Conservation (phyloP, 306 rosid species). For the Carpinus viminea region DNA sequence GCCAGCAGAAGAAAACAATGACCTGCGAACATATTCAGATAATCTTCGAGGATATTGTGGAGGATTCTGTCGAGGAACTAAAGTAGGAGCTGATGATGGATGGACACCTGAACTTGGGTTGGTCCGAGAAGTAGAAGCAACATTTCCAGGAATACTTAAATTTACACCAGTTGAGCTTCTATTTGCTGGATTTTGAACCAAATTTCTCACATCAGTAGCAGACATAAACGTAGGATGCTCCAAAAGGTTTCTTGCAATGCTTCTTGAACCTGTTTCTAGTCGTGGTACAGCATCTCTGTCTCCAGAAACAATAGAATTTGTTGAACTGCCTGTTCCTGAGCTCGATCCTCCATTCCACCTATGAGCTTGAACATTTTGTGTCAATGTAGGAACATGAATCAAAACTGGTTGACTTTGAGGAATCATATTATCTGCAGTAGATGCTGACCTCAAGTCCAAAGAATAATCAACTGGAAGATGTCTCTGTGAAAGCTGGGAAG, state of each 20-base stretch:
- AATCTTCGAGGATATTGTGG: slow-evolving; percentile 76
- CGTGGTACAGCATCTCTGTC: slow-evolving; percentile 51
- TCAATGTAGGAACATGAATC: slow-evolving; percentile 57
- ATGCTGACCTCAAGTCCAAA: slow-evolving; percentile 58
- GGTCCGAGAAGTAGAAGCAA: slow-evolving; percentile 57
- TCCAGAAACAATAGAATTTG: slow-evolving; percentile 43
- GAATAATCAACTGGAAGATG: slow-evolving; percentile 55
- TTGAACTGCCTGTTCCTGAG: slow-evolving; percentile 55
- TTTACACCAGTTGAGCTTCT: slow-evolving; percentile 49
- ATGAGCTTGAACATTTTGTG: slow-evolving; percentile 58
- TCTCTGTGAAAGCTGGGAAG: slow-evolving; percentile 50
- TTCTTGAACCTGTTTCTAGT: slow-evolving; percentile 62
- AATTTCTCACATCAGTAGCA: slow-evolving; percentile 62
- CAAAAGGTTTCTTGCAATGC: slow-evolving; percentile 52
- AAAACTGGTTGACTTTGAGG: slow-evolving; percentile 62
- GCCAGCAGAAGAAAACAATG: slow-evolving; percentile 64
- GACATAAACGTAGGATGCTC: slow-evolving; percentile 74
- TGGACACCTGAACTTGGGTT: slow-evolving; percentile 53
- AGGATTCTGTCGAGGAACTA: slow-evolving; percentile 74
- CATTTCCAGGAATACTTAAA: slow-evolving; percentile 62
- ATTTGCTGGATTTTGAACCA: slow-evolving; percentile 46
- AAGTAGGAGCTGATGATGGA: slow-evolving; percentile 55
- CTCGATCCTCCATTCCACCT: slow-evolving; percentile 75
- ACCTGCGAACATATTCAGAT: slow-evolving; percentile 73
- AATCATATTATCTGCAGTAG: slow-evolving; percentile 51